These are phyloP conservation scores for Salix exigua DNA, from an alignment of 345 rosid genomes.

Conservation along the genomic window DNA sequence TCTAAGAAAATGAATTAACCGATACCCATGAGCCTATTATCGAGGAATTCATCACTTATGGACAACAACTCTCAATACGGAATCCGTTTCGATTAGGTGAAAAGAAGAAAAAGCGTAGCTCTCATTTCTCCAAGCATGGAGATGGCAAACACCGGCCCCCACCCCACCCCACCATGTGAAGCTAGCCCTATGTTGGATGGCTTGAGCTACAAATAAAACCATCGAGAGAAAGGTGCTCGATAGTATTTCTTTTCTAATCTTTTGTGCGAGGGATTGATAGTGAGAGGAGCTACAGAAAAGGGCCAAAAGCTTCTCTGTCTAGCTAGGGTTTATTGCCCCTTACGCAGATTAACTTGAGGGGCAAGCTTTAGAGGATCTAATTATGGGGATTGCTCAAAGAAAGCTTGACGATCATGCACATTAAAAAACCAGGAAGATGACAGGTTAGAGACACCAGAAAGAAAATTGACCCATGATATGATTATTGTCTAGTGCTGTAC, in stretches of 20 bases:
- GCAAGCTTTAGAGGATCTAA: too few species aligned
- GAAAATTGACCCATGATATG: too few species aligned
- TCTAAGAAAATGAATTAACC: too few species aligned
- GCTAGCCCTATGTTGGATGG: conserved; percentile 26
- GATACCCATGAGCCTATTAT: too few species aligned
- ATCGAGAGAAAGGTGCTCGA: conserved; percentile 14
- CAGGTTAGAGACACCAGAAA: too few species aligned
- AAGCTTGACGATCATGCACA: conserved; percentile 9
- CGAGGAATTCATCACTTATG: neutral
- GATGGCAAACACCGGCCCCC: conserved; percentile 17
- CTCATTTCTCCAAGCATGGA: neutral
- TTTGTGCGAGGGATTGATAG: neutral
- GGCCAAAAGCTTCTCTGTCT: conserved; percentile 19
- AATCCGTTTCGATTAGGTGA: conserved; percentile 14
- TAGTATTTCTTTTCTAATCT: neutral
- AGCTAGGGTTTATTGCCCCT: too few species aligned
- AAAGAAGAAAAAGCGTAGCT: conserved; percentile 20
- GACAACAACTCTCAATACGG: conserved; percentile 25
- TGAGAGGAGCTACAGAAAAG: conserved; percentile 18
- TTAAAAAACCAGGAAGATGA: too few species aligned
- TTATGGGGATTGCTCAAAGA: neutral
- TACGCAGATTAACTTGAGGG: too few species aligned
- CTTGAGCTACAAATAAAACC: conserved; percentile 23
- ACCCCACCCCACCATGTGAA: conserved; percentile 40
- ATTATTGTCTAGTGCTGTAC: too few species aligned